Evolutionary conservation across 2,329 filamentous ascomycete genomes (phyloP).

Genomic region (Dactylellina haptotyla): DNA sequence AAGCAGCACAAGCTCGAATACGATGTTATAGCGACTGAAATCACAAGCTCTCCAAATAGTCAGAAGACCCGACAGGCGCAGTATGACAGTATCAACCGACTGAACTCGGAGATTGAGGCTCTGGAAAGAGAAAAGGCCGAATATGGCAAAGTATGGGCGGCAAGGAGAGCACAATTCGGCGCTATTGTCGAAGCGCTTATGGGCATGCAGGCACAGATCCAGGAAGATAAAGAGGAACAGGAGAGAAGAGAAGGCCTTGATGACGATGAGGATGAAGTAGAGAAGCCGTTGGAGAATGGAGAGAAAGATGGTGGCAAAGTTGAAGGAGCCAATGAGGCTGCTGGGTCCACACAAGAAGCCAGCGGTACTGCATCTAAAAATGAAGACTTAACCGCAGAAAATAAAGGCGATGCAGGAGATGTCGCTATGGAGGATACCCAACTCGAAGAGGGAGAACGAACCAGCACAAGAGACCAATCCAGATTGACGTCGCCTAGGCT

Average conservation of each 20-base stretch:
- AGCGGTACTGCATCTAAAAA: not conserved
- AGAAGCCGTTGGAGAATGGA: conserved; percentile 25
- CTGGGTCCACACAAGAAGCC: not conserved
- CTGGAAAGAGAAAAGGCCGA: conserved; percentile 56
- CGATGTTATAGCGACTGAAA: conserved; percentile 58
- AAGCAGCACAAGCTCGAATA: conserved; percentile 58
- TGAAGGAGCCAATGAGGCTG: not conserved
- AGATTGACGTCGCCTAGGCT: conserved; percentile 22
- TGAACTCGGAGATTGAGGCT: conserved; percentile 57
- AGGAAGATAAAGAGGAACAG: conserved; percentile 59
- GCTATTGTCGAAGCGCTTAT: conserved; percentile 57
- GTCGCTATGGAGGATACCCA: conserved; percentile 42
- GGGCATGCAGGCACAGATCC: conserved; percentile 58
- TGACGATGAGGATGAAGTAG: conserved; percentile 51
- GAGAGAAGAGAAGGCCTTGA: conserved; percentile 53
- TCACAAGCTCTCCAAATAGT: conserved; percentile 54
- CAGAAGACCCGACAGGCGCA: conserved; percentile 58
- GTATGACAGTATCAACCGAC: conserved; percentile 55
- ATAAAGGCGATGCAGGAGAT: conserved; percentile 11
- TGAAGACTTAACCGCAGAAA: not conserved
- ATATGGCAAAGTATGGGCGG: conserved; percentile 57
- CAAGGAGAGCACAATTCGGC: conserved; percentile 56
- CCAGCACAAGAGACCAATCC: conserved; percentile 34
- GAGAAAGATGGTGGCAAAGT: conserved; percentile 18
- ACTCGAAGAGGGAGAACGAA: conserved; percentile 37